phyloP scores from a whole-genome alignment of 495 filamentous ascomycete genomes.

The Hypomontagnella monticulosa region DNA sequence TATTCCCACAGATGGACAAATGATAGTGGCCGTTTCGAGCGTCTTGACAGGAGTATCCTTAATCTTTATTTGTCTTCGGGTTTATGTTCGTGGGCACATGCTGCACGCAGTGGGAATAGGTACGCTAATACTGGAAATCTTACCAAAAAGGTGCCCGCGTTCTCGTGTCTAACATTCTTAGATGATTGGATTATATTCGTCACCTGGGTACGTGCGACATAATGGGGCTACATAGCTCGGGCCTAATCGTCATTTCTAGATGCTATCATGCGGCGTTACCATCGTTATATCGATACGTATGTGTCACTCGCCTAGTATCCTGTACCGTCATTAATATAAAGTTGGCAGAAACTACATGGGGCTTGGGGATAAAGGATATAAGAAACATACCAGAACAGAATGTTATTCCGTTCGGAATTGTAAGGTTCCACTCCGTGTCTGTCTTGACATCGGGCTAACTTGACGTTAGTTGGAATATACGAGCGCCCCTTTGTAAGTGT shows the following conservation, averaged over 20 bases:
- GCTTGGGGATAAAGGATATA: slow-evolving; percentile 21
- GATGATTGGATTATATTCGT: slow-evolving; percentile 32
- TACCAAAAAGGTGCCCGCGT: background rate
- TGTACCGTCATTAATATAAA: background rate
- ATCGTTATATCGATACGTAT: slow-evolving; percentile 19
- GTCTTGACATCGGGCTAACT: slow-evolving; percentile 4
- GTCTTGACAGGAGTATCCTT: slow-evolving; percentile 18
- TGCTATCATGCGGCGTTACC: slow-evolving; percentile 16
- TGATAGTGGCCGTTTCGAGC: slow-evolving; percentile 1
- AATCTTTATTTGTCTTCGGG: slow-evolving; percentile 29
- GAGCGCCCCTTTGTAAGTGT: slow-evolving; percentile 21
- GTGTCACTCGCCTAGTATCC: background rate
- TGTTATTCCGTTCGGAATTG: slow-evolving; percentile 3
- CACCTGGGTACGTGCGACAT: slow-evolving; percentile 21
- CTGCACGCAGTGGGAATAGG: slow-evolving; percentile 20
- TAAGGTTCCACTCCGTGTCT: slow-evolving; percentile 2
- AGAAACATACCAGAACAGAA: slow-evolving; percentile 21
- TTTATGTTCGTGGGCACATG: slow-evolving; percentile 22
- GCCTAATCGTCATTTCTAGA: slow-evolving; percentile 6
- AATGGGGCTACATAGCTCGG: background rate
- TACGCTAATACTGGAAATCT: background rate
- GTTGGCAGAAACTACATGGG: slow-evolving; percentile 31
- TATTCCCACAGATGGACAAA: slow-evolving; percentile 23
- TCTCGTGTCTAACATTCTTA: slow-evolving; percentile 5
- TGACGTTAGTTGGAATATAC: slow-evolving; percentile 21